These are phyloP conservation scores for Notholithocarpus densiflorus DNA, from an alignment of 306 rosid species.

Conservation along the genomic window DNA sequence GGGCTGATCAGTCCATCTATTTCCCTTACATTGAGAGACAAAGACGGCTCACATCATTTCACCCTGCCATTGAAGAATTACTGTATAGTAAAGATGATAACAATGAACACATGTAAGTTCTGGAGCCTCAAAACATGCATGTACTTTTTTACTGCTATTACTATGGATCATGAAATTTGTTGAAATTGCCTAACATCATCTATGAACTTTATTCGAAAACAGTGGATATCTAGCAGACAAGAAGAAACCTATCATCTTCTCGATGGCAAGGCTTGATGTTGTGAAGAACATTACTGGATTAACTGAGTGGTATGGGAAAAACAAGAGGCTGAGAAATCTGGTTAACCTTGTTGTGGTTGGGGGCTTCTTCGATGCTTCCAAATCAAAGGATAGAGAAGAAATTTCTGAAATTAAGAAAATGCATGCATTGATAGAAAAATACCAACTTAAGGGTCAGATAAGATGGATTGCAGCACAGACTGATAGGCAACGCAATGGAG, in stretches of 20 bases:
- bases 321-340: constrained; percentile 62
- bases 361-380: constrained; percentile 88
- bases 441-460: constrained; percentile 77
- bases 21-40: constrained; percentile 64
- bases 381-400: constrained; percentile 91
- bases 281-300: constrained; percentile 82
- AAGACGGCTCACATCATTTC: constrained; percentile 49
- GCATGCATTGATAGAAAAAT: constrained; percentile 63
- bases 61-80: constrained; percentile 74
- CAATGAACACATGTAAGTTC: constrained; percentile 67
- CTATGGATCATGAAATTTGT: neutral
- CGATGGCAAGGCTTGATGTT: constrained; percentile 90
- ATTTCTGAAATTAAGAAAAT: constrained; percentile 69
- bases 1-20: constrained; percentile 78
- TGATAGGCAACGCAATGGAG: constrained; percentile 67
- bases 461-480: constrained; percentile 97
- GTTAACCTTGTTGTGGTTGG: constrained; percentile 92
- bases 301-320: constrained; percentile 79
- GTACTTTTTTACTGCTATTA: neutral
- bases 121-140: neutral
- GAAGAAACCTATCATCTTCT: constrained; percentile 82
- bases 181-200: neutral
- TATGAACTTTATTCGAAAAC: constrained; percentile 20
- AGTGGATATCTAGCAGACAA: constrained; percentile 68
- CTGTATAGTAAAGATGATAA: constrained; percentile 60